Conservation (phyloP, 2,329 filamentous ascomycete genomes). For the Ophiostoma triangulosporum region DNA sequence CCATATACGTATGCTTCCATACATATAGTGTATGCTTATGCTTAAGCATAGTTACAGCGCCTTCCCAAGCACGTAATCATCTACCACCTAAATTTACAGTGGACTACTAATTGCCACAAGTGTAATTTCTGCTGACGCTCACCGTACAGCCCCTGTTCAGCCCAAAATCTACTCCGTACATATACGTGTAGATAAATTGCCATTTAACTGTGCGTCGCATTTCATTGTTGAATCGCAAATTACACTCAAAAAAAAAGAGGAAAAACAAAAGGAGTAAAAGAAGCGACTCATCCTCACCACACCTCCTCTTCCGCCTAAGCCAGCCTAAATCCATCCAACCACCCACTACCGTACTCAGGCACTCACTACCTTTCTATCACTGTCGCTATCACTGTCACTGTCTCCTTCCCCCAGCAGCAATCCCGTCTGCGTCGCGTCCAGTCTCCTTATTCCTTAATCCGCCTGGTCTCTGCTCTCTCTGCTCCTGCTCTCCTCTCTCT, state of each 20-base stretch:
- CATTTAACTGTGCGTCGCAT: background rate
- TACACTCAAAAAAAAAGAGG: background rate
- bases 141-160: background rate
- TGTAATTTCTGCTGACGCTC: too few relatives aligned
- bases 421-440: background rate
- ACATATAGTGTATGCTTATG: too few relatives aligned
- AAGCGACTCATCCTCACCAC: too few relatives aligned
- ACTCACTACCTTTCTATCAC: background rate
- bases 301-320: background rate
- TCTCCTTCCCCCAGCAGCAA: background rate
- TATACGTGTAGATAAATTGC: too few relatives aligned
- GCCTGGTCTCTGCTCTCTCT: constrained; percentile 2
- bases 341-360: background rate
- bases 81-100: too few relatives aligned
- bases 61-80: too few relatives aligned
- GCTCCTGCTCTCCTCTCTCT: constrained; percentile 15
- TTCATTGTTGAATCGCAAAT: background rate
- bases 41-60: too few relatives aligned
- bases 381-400: background rate
- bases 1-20: too few relatives aligned
- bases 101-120: too few relatives aligned
- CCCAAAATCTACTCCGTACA: too few relatives aligned
- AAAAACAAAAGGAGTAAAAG: background rate
- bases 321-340: background rate
- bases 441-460: background rate